Percentiles rank a stretch among this genome's conserved stretches.
Evolutionary conservation across 768 basidiomycete species (phyloP).

Genomic region (Paxillus involutus): DNA sequence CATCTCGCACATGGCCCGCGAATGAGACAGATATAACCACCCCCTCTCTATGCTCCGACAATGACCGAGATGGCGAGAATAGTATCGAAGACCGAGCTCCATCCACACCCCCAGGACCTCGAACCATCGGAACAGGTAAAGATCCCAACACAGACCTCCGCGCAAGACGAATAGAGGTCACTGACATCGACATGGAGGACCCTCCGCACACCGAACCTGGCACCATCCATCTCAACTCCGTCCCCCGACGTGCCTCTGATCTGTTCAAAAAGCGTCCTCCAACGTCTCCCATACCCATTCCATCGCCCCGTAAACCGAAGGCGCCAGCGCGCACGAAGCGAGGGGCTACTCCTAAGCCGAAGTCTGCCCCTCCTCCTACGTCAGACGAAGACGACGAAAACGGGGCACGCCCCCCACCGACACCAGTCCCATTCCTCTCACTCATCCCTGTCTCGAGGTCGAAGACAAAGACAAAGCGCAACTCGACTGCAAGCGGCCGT

Average conservation of each 20-base stretch:
- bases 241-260: slow-evolving; percentile 26
- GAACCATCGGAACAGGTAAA: slow-evolving; percentile 5
- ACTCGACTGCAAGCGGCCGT: slow-evolving; percentile 16
- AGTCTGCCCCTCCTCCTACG: slow-evolving; percentile 5
- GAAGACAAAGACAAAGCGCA: slow-evolving; percentile 14
- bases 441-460: slow-evolving; percentile 20
- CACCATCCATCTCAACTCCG: slow-evolving; percentile 6
- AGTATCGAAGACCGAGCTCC: slow-evolving; percentile 47
- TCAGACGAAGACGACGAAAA: slow-evolving; percentile 31
- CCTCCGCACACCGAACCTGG: slow-evolving; percentile 7
- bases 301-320: slow-evolving; percentile 51
- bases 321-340: slow-evolving; percentile 55
- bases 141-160: background rate
- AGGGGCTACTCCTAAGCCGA: slow-evolving; percentile 31
- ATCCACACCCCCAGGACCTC: slow-evolving; percentile 51
- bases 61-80: slow-evolving; percentile 49
- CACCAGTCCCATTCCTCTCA: slow-evolving; percentile 20
- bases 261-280: slow-evolving; percentile 63
- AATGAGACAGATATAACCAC: slow-evolving; percentile 49
- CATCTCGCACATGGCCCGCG: slow-evolving; percentile 26
- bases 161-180: slow-evolving; percentile 25
- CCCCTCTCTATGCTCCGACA: slow-evolving; percentile 75
- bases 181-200: slow-evolving; percentile 40
- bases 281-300: slow-evolving; percentile 58
- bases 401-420: background rate